Percentiles rank a stretch among this genome's conserved stretches.
These are phyloP conservation scores for Gloeostereum incarnatum DNA, from an alignment of 768 basidiomycete species.

Conservation along the genomic window DNA sequence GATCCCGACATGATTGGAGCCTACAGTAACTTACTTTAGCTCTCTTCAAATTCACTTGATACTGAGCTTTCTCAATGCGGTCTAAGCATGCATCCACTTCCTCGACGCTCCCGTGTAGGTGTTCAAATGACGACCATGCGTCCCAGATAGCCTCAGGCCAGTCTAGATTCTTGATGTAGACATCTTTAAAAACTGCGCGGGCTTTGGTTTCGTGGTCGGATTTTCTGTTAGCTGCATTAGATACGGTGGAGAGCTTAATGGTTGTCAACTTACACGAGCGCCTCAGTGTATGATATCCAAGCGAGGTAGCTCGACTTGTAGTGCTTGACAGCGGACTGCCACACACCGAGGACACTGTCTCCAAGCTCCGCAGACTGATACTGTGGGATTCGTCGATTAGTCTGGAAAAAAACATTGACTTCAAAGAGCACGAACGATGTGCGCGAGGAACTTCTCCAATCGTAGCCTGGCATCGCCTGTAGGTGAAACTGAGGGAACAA, in stretches of 20 bases:
- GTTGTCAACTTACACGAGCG: constrained; percentile 47
- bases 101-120: constrained; percentile 65
- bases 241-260: neutral
- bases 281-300: constrained; percentile 70
- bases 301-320: constrained; percentile 65
- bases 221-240: constrained; percentile 27
- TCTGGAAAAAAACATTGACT: neutral
- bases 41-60: constrained; percentile 51
- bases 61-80: constrained; percentile 56
- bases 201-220: constrained; percentile 47
- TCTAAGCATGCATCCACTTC: constrained; percentile 55
- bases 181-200: constrained; percentile 55
- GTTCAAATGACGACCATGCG: constrained; percentile 83
- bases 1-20: constrained; percentile 1
- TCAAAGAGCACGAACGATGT: constrained; percentile 44
- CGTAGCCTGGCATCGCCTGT: constrained; percentile 69
- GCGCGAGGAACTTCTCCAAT: constrained; percentile 76
- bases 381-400: constrained; percentile 18
- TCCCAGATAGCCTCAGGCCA: constrained; percentile 96
- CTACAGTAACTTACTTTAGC: constrained; percentile 48
- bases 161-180: constrained; percentile 69
- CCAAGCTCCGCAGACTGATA: constrained; percentile 37
- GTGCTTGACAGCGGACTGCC: constrained; percentile 56
- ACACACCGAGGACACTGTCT: constrained; percentile 52
- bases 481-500: constrained; percentile 36